Evolutionary conservation across 1,284 basidiomycete genomes (phyloP).

Genomic region (Fomitopsis schrenkii): DNA sequence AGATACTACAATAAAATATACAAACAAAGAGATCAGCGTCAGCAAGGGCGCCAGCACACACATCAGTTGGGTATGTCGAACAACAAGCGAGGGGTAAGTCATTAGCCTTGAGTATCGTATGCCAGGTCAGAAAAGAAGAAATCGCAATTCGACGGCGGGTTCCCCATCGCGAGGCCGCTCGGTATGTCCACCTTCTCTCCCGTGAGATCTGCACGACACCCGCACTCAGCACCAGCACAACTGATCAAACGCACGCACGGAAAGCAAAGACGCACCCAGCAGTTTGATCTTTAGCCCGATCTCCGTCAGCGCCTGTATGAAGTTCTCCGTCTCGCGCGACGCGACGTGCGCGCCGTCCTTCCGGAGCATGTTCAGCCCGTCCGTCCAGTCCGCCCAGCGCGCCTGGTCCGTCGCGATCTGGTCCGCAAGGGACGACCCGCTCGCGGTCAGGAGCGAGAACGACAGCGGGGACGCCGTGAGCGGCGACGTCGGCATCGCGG

Average conservation of each 20-base stretch:
- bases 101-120: constrained; percentile 22
- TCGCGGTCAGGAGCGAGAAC: constrained; percentile 74
- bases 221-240: neutral
- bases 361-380: constrained; percentile 87
- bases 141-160: constrained; percentile 76
- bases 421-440: constrained; percentile 78
- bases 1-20: constrained; percentile 3
- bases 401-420: constrained; percentile 83
- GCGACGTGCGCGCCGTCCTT: constrained; percentile 77
- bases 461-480: constrained; percentile 66
- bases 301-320: constrained; percentile 85
- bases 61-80: neutral
- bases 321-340: constrained; percentile 82
- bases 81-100: neutral
- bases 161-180: constrained; percentile 62
- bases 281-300: constrained; percentile 94
- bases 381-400: constrained; percentile 94
- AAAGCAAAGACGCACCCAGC: constrained; percentile 50
- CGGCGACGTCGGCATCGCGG: constrained; percentile 40
- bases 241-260: neutral
- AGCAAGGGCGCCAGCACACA: neutral
- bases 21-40: neutral
- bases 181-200: constrained; percentile 93
- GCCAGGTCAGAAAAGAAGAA: constrained; percentile 82
- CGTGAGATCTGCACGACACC: constrained; percentile 62